Evolutionary conservation across 768 basidiomycete species (phyloP).

Genomic region (Leccinum broughii): DNA sequence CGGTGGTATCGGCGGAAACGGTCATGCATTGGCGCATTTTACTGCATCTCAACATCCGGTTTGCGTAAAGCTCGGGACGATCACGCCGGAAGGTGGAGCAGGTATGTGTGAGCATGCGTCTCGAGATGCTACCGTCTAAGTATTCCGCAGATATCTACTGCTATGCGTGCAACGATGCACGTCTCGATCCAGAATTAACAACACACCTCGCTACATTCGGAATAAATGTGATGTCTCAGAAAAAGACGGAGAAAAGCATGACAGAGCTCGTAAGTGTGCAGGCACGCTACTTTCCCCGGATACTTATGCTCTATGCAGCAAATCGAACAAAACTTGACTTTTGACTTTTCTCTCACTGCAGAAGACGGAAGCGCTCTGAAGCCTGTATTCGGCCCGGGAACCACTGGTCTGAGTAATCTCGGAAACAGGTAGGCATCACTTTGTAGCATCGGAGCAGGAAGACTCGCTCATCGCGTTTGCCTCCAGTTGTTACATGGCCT

Average conservation of each 20-base stretch:
- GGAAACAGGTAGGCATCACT: constrained; percentile 70
- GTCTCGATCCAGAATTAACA: constrained; percentile 72
- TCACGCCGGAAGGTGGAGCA: constrained; percentile 91
- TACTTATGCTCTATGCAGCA: constrained; percentile 49
- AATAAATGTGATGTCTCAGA: constrained; percentile 78
- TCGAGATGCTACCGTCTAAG: neutral
- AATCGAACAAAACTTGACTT: constrained; percentile 94
- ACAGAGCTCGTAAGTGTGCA: constrained; percentile 75
- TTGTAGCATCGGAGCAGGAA: neutral
- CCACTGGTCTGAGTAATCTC: constrained; percentile 89
- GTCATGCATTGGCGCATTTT: constrained; percentile 85
- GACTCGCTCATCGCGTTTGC: neutral
- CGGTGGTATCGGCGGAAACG: constrained; percentile 81
- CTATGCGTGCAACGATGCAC: constrained; percentile 85
- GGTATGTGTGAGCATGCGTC: constrained; percentile 47
- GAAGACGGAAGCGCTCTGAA: constrained; percentile 87
- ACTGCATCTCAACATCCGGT: constrained; percentile 71
- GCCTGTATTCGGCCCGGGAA: constrained; percentile 83
- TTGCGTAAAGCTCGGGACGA: constrained; percentile 93
- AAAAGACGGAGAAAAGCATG: constrained; percentile 95
- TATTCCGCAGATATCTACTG: constrained; percentile 78
- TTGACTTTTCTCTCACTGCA: constrained; percentile 88
- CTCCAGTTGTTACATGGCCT: constrained; percentile 94
- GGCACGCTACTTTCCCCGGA: neutral
- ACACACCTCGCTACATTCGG: constrained; percentile 79